Evolutionary conservation across 352 stramenopile genomes (phyloP).

Genomic region (Sclerospora graminicola): DNA sequence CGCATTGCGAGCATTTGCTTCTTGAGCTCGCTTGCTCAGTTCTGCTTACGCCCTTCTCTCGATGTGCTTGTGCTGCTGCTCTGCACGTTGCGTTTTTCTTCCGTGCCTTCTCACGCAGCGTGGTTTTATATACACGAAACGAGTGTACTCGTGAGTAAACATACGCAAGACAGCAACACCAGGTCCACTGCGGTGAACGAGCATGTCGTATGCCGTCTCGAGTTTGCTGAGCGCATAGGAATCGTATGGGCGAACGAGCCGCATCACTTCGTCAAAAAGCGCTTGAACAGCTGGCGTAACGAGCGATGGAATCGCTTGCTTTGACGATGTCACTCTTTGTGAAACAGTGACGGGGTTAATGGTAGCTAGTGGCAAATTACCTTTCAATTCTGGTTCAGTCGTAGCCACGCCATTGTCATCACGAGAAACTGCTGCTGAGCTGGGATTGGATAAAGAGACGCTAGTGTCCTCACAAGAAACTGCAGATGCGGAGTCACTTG

Average conservation of each 20-base stretch:
- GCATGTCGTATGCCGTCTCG: constrained; percentile 46
- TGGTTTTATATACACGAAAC: constrained; percentile 76
- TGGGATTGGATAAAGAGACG: too few relatives aligned
- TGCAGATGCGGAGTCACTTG: too few relatives aligned
- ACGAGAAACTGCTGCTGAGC: too few relatives aligned
- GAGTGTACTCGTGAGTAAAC: constrained; percentile 77
- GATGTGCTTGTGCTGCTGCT: constrained; percentile 49
- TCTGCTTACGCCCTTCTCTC: constrained; percentile 54
- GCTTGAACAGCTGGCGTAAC: constrained; percentile 28
- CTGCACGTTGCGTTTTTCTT: constrained; percentile 64
- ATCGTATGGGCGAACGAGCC: constrained; percentile 52
- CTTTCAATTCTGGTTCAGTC: too few relatives aligned
- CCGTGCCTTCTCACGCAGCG: constrained; percentile 52
- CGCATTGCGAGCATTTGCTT: constrained; percentile 73
- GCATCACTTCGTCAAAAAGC: constrained; percentile 57
- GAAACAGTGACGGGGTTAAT: not conserved
- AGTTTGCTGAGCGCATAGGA: constrained; percentile 60
- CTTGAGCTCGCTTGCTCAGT: constrained; percentile 63
- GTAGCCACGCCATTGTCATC: too few relatives aligned
- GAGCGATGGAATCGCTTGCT: constrained; percentile 6
- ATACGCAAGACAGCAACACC: constrained; percentile 54
- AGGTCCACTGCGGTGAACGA: constrained; percentile 44
- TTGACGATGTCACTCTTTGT: constrained; percentile 1
- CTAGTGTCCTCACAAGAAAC: too few relatives aligned
- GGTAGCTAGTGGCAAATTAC: not conserved